phyloP scores from a whole-genome alignment of 2,329 filamentous ascomycete genomes.

The Colletotrichum liaoningense region DNA sequence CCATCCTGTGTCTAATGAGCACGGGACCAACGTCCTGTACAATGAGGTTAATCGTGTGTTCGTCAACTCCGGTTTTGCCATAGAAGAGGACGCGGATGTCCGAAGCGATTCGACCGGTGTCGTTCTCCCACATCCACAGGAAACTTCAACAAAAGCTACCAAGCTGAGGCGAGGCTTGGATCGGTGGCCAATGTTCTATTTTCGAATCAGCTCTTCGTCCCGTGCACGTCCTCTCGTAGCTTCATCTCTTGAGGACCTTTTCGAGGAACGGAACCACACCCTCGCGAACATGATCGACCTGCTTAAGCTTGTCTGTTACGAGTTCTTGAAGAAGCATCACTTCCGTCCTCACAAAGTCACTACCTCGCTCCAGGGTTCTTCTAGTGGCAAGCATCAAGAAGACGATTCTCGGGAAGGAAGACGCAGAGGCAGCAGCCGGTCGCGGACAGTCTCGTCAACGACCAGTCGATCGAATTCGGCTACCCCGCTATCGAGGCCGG shows the following conservation, averaged over 20 bases:
- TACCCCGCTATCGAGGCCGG: slow-evolving; percentile 22
- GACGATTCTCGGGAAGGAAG: not conserved
- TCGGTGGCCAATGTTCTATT: slow-evolving; percentile 88
- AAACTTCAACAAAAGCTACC: slow-evolving; percentile 61
- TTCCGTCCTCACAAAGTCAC: slow-evolving; percentile 66
- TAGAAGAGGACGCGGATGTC: slow-evolving; percentile 58
- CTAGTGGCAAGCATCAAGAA: not conserved
- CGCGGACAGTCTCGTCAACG: not conserved
- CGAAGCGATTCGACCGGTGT: slow-evolving; percentile 50
- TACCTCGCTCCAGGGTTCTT: slow-evolving; percentile 20
- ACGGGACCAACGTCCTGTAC: slow-evolving; percentile 75
- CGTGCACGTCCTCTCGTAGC: not conserved
- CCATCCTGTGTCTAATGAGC: slow-evolving; percentile 68
- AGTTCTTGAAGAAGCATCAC: slow-evolving; percentile 81
- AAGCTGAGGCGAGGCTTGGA: slow-evolving; percentile 75
- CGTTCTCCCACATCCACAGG: slow-evolving; percentile 49
- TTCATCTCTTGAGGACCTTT: slow-evolving; percentile 43
- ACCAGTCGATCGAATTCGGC: slow-evolving; percentile 23
- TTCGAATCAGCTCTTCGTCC: slow-evolving; percentile 66
- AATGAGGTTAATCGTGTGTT: slow-evolving; percentile 85
- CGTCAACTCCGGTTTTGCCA: slow-evolving; percentile 80
- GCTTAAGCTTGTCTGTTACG: slow-evolving; percentile 73
- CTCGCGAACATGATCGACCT: slow-evolving; percentile 70
- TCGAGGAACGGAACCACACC: slow-evolving; percentile 58
- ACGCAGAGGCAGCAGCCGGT: not conserved